Evolutionary conservation across 768 basidiomycete species (phyloP), one percentile per base, ranked within the genome.

Genomic region (Agrocybe pediades): DNA sequence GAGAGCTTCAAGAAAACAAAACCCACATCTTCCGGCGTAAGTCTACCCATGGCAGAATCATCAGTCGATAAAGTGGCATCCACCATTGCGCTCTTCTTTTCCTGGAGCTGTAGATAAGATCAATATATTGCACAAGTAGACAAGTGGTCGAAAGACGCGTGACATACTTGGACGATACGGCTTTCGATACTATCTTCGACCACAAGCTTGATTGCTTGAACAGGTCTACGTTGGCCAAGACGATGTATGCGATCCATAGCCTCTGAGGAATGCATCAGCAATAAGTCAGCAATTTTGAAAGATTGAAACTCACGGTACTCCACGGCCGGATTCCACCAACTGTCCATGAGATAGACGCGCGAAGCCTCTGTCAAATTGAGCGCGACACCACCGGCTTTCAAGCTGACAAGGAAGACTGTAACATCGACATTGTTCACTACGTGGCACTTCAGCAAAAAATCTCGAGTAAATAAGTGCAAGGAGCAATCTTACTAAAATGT

Each of bases 261-360:
- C 82, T 94, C 88, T 91, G 80, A n/a, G n/a, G n/a, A n/a, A n/a
- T n/a, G n/a, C n/a, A n/a, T n/a, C n/a, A n/a, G n/a, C n/a, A n/a
- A n/a, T n/a, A n/a, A n/a, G n/a, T n/a, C n/a, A n/a, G n/a, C n/a
- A n/a, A n/a, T n/a, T n/a, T n/a, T n/a, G n/a, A n/a, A n/a, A n/a
- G n/a, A n/a, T n/a, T n/a, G n/a, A n/a, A n/a, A 78, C 90, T 73
- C 68, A 91, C 90, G 89, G 63, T 81, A 92, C 74, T 91, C 90
- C 49, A 88, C 91, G n/a, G 94, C 94, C 6, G 95, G 95, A 66
- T 98, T 98, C 95, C 95, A 96, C 93, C 93, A 96, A 59, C 89
- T 91, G 67, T 96, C 96, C 94, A 98, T 96, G 63, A 97, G 81
- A 70, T 93, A 96, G 17, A 97, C 94, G 23, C 92, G 89, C 27